Base-by-base conservation (phyloP, 257 asterid genomes). In the Eustoma russellianum region DNA sequence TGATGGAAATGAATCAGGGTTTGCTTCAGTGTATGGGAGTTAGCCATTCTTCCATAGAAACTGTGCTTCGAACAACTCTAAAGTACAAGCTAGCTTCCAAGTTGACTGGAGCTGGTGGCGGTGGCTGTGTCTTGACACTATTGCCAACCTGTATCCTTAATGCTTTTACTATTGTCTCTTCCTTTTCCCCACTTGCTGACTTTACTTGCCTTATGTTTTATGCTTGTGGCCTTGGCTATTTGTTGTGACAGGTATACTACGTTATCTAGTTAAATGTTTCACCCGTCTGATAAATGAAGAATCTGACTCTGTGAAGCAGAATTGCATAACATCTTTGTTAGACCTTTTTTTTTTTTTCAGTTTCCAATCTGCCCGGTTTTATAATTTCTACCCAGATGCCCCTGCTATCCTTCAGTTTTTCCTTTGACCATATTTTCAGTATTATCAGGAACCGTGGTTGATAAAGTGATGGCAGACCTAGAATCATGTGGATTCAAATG, bases 21-120 rank as follows among this genome's bases (percentile, higher is more conserved):
- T 60, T 91, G 59, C 96, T 91, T 55, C 95, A 75, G 63, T 84
- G 95, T 68, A 91, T 91, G 97, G 98, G 95, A 13, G 98, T 91
- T 67, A 82, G 93, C 79, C 98, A 91, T 48, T 75, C 79, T 66
- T 79, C 95, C 17, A 91, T 91, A 40, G 98, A 91, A 64, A 77
- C 80, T 15, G 94, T 91, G 70, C 78, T 87, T 49, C 79, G 77
- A 56, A 77, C 86, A 15, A 85, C 98, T 11, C 66, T 74, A 51
- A 91, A 81, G 67, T 87, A 79, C 77, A 91, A 87, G 77, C 73
- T 91, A 17, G 58, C 90, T n/a, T 78, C 98, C 52, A 91, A 91
- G 74, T 75, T 91, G 57, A 87, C 96, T 2, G 98, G 98, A 73
- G 98, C 98, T 61, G 98, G 98, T 56, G 98, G 98, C 54, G 98